Percentiles rank a stretch among this genome's conserved stretches.
phyloP scores from a whole-genome alignment of 2,329 filamentous ascomycete species.

The Paecilomyces niveus region DNA sequence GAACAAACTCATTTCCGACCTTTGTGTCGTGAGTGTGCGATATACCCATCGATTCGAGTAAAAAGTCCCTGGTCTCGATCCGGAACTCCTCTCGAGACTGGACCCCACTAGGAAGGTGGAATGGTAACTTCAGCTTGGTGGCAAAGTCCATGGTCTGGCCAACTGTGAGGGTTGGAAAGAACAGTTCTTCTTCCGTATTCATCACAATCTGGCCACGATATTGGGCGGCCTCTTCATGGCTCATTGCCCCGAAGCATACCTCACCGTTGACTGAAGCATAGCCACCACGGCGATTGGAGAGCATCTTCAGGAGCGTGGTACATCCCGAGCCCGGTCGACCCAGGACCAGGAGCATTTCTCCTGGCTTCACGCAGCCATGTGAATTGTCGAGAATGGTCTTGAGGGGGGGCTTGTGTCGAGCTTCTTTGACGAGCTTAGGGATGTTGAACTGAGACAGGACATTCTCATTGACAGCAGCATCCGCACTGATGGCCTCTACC shows the following conservation, averaged over 20 bases:
- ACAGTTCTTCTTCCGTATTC: slow-evolving; percentile 48
- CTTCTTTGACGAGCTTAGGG: slow-evolving; percentile 47
- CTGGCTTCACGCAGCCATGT: slow-evolving; percentile 63
- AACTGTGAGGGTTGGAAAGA: slow-evolving; percentile 46
- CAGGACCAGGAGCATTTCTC: slow-evolving; percentile 64
- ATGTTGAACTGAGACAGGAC: slow-evolving; percentile 55
- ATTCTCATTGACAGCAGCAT: slow-evolving; percentile 60
- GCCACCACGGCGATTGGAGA: slow-evolving; percentile 57
- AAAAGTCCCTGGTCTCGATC: slow-evolving; percentile 44
- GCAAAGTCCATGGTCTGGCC: slow-evolving; percentile 49
- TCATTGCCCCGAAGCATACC: slow-evolving; percentile 48
- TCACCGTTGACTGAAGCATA: slow-evolving; percentile 54
- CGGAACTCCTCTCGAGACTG: slow-evolving; percentile 41
- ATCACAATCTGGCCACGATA: slow-evolving; percentile 54
- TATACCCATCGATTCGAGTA: slow-evolving; percentile 53
- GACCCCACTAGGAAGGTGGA: slow-evolving; percentile 39
- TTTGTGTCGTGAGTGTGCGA: slow-evolving; percentile 57
- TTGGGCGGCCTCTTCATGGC: slow-evolving; percentile 33
- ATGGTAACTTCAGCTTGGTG: slow-evolving; percentile 51
- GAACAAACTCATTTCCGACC: slow-evolving; percentile 59
- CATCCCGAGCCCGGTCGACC: slow-evolving; percentile 64
- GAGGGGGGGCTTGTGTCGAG: slow-evolving; percentile 49
- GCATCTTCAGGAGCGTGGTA: slow-evolving; percentile 62
- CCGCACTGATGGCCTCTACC: slow-evolving; percentile 54
- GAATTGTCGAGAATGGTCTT: slow-evolving; percentile 59